A percentile compares a stretch with the other conserved stretches of the same genome.
Evolutionary conservation across 164 flowering plant genomes (phyloP).

Genomic region (Sedum album): DNA sequence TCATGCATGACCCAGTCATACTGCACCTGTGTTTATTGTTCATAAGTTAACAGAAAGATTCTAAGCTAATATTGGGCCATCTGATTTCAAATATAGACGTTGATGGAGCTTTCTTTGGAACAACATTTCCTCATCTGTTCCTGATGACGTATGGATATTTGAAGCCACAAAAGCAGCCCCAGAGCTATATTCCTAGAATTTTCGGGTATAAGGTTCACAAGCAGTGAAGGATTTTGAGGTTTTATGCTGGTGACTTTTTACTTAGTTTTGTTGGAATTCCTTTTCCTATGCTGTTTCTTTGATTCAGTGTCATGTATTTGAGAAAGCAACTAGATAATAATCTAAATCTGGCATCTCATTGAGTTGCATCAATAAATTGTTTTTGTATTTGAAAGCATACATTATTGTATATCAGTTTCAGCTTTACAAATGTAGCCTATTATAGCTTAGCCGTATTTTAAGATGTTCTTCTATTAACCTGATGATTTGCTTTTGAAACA

Average conservation of each 20-base stretch:
- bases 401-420: not conserved
- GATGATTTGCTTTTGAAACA: not conserved
- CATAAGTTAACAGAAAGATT: not conserved
- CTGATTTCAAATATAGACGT: not conserved
- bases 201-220: conserved; percentile 6
- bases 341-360: not conserved
- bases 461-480: not conserved
- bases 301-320: not conserved
- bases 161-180: not conserved
- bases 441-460: not conserved
- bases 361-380: too few relatives aligned
- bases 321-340: not conserved
- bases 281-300: not conserved
- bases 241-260: not conserved
- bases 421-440: not conserved
- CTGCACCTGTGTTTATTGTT: not conserved
- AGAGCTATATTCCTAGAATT: conserved; percentile 2
- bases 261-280: not conserved
- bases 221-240: not conserved
- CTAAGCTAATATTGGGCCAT: not conserved
- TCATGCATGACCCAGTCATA: not conserved
- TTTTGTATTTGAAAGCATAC: too few relatives aligned
- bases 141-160: not conserved
- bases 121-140: conserved; percentile 2
- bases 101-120: conserved; percentile 3